A percentile compares a stretch with the other conserved stretches of the same genome.
Evolutionary conservation across 2,329 filamentous ascomycete genomes (phyloP).

Genomic region (Scedosporium apiospermum): DNA sequence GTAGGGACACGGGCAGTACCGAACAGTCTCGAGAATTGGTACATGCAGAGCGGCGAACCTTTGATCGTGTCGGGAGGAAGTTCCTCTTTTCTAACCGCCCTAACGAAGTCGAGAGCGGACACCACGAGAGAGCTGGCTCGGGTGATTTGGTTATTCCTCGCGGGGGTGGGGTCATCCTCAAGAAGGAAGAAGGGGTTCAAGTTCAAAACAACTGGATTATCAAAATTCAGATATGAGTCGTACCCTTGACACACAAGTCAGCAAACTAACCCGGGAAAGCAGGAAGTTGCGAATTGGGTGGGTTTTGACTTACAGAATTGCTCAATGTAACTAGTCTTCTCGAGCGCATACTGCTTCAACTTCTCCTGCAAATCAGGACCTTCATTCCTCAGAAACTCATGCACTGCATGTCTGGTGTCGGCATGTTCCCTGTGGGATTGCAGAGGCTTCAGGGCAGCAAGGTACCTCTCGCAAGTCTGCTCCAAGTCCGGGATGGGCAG

Average conservation of each 20-base stretch:
- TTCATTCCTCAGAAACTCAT: slow-evolving; percentile 73
- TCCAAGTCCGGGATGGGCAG: slow-evolving; percentile 88
- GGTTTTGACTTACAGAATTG: slow-evolving; percentile 72
- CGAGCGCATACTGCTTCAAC: slow-evolving; percentile 80
- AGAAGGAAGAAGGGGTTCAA: slow-evolving; percentile 96
- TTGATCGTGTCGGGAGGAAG: slow-evolving; percentile 79
- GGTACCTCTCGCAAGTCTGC: slow-evolving; percentile 66
- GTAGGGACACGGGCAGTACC: slow-evolving; percentile 92
- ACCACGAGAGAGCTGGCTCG: slow-evolving; percentile 85
- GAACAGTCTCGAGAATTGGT: slow-evolving; percentile 92
- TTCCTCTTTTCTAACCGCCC: slow-evolving; percentile 87
- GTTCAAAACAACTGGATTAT: slow-evolving; percentile 95
- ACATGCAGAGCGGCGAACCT: slow-evolving; percentile 88
- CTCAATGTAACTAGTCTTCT: slow-evolving; percentile 93
- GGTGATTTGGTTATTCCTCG: slow-evolving; percentile 92
- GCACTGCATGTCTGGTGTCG: slow-evolving; percentile 70
- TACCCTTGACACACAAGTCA: slow-evolving; percentile 93
- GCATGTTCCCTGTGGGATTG: slow-evolving; percentile 73
- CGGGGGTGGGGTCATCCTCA: slow-evolving; percentile 94
- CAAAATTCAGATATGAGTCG: slow-evolving; percentile 95
- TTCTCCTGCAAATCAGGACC: slow-evolving; percentile 81
- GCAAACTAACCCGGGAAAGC: slow-evolving; percentile 65
- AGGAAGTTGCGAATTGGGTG: no score
- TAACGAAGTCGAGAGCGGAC: slow-evolving; percentile 83
- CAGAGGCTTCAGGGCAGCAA: slow-evolving; percentile 69